phyloP scores from a whole-genome alignment of 352 stramenopile species.

The Phytopythium vexans region DNA sequence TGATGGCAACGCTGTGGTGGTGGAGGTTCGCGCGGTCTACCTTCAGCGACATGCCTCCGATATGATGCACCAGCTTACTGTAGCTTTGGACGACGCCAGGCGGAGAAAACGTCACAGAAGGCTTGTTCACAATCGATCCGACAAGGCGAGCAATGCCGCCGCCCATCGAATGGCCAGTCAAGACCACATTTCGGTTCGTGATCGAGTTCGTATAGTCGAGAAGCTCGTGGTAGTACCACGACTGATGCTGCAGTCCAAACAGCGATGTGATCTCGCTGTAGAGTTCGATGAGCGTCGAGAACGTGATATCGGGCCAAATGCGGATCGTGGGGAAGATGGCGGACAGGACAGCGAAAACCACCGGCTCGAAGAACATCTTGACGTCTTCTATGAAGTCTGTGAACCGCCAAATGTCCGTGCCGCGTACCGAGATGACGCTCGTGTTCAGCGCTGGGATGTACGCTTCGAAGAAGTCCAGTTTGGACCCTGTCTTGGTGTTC shows the following conservation, averaged over 20 bases:
- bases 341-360: conserved; percentile 87
- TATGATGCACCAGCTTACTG: conserved; percentile 84
- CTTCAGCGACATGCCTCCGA: conserved; percentile 64
- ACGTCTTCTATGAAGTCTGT: conserved; percentile 90
- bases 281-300: conserved; percentile 82
- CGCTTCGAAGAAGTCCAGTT: conserved; percentile 84
- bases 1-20: conserved; percentile 80
- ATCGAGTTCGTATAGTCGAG: conserved; percentile 81
- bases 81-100: conserved; percentile 87
- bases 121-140: conserved; percentile 68
- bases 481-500: conserved; percentile 81
- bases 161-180: conserved; percentile 89
- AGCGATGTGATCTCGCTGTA: conserved; percentile 85
- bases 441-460: conserved; percentile 77
- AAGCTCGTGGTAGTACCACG: conserved; percentile 86
- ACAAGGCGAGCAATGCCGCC: conserved; percentile 84
- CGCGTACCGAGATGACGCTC: conserved; percentile 83
- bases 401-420: conserved; percentile 88
- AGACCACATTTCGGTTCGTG: conserved; percentile 73
- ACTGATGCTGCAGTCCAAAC: conserved; percentile 87
- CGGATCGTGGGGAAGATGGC: conserved; percentile 89
- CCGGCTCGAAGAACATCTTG: conserved; percentile 90
- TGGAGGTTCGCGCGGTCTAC: conserved; percentile 77
- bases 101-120: conserved; percentile 84
- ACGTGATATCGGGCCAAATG: conserved; percentile 89